Conservation (phyloP, 306 rosid genomes). For the Sesbania bispinosa region DNA sequence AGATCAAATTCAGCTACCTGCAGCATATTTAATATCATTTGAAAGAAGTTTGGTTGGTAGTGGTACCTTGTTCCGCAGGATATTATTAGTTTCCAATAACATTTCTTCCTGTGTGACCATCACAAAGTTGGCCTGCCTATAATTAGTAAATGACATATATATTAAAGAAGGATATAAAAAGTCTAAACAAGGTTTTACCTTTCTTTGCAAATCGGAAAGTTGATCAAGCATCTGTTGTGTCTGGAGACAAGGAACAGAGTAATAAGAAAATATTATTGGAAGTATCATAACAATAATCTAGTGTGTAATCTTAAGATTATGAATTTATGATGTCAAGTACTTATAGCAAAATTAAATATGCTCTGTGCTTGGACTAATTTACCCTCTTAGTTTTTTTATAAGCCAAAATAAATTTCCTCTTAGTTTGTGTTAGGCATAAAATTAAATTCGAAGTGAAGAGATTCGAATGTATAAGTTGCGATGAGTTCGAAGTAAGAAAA, state of each 20-base stretch:
- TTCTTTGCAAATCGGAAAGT: constrained; percentile 52
- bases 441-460: no score
- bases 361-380: no score
- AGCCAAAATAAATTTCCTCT: no score
- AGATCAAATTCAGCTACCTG: background rate
- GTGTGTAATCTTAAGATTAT: background rate
- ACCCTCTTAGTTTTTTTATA: no score
- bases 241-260: constrained; percentile 37
- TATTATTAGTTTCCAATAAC: constrained; percentile 56
- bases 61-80: constrained; percentile 55
- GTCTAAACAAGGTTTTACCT: constrained; percentile 39
- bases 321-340: background rate
- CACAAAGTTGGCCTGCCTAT: background rate
- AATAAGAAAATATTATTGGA: background rate
- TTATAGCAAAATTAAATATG: no score
- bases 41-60: background rate
- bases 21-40: background rate
- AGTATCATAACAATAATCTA: background rate
- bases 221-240: constrained; percentile 57
- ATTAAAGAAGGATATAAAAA: background rate
- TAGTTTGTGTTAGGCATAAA: no score
- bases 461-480: no score
- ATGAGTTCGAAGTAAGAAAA: no score
- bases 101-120: constrained; percentile 52
- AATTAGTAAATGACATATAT: background rate